Base-by-base conservation (phyloP, 2,329 filamentous ascomycete genomes). In the Penicillium sp. region DNA sequence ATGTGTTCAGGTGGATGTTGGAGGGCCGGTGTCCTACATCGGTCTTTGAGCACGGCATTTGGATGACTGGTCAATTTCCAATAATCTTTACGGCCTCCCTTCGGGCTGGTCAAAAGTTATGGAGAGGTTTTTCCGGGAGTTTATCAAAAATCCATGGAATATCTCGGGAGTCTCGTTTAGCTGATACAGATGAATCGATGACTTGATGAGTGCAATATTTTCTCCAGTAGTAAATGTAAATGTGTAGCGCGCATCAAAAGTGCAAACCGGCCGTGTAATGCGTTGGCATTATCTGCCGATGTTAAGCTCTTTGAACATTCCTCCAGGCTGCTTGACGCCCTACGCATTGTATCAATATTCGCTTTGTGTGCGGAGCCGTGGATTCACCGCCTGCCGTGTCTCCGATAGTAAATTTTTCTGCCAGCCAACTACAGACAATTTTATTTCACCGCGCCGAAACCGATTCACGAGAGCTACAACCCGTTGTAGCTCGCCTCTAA, bases 61-160 rank as follows among this genome's bases (percentile, higher is more conserved):
- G 37, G 65, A 57, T 62, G 53, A 58, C 66, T 70, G 69, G 68
- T 72, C 68, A 72, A 71, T 62, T 52, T 46, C 44, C 53, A 34
- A 58, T 53, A 52, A 52, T 61, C 58, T 49, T 55, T 55, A 50
- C 48, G 52, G 42, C 48, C 49, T 54, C 51, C 43, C 54, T 51
- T 59, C 47, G 49, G 46, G 45, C 41, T 45, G 22, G 47, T 39
- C 41, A 49, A 60, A 49, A 61, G 63, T 60, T 54, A 64, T 71
- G 68, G 66, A 70, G 66, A 64, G 66, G 67, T 67, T 53, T 58
- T 56, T 57, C 48, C 53, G 64, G 66, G 62, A 60, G 61, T 65
- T 69, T 69, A 66, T 57, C 57, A 46, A 55, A 60, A 59, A 62
- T 64, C 63, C 57, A 58, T 63, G 55, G 48, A 54, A 49, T 50